phyloP scores from a whole-genome alignment of 345 rosid species.

The Murraya paniculata region DNA sequence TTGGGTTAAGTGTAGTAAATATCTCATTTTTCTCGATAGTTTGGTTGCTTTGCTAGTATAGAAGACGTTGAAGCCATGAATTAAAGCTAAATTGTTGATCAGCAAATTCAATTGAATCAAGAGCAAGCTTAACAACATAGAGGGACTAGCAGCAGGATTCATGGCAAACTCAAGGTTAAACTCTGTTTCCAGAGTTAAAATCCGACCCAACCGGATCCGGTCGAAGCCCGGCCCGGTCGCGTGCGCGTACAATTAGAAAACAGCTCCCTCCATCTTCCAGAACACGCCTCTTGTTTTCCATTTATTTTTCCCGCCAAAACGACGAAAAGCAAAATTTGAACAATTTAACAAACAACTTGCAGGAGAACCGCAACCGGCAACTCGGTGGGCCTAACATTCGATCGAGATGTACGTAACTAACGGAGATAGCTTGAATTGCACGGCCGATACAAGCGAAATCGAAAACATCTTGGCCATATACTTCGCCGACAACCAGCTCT shows the following conservation, averaged over 20 bases:
- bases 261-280: neutral
- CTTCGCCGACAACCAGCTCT: constrained; percentile 55
- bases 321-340: neutral
- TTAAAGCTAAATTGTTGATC: too few species aligned
- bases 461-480: constrained; percentile 48
- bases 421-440: constrained; percentile 24
- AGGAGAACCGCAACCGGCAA: neutral
- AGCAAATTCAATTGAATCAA: too few species aligned
- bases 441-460: constrained; percentile 34
- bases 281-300: neutral
- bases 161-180: too few species aligned
- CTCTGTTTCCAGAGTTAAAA: too few species aligned
- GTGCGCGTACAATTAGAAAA: neutral
- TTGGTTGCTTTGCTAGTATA: too few species aligned
- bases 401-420: constrained; percentile 34
- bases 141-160: too few species aligned
- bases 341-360: constrained; percentile 10
- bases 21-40: too few species aligned
- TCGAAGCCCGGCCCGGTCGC: neutral
- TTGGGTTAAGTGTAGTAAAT: too few species aligned
- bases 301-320: constrained; percentile 30
- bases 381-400: neutral
- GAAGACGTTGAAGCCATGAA: too few species aligned
- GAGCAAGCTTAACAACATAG: too few species aligned
- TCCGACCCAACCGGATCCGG: too few species aligned